Evolutionary conservation across 208 protist genomes (phyloP).

Genomic region (Crithidia sp.): DNA sequence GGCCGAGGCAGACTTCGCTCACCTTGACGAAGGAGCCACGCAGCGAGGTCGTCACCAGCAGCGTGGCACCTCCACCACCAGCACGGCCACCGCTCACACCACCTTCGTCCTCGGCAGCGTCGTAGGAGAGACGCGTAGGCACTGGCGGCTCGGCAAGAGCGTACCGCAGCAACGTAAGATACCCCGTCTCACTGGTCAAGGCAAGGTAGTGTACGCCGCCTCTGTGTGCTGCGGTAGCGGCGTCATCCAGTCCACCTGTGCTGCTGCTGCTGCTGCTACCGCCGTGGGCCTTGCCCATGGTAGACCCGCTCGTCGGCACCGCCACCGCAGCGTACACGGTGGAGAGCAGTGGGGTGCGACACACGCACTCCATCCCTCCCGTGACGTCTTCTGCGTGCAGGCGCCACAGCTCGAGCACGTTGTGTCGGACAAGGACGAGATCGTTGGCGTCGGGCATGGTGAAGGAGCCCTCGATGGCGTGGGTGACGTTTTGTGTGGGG

Average conservation of each 20-base stretch:
- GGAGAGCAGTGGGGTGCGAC: conserved; percentile 61
- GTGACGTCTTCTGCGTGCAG: conserved; percentile 48
- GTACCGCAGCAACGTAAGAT: conserved; percentile 95
- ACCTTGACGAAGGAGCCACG: conserved; percentile 92
- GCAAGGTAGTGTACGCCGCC: conserved; percentile 92
- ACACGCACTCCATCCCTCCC: conserved; percentile 64
- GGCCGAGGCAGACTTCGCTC: conserved; percentile 96
- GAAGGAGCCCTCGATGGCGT: conserved; percentile 79
- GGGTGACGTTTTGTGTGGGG: conserved; percentile 72
- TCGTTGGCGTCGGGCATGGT: conserved; percentile 71
- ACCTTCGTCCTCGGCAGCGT: conserved; percentile 14
- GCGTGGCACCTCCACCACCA: conserved; percentile 10
- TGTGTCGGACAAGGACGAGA: conserved; percentile 71
- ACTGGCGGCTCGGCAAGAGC: conserved; percentile 70
- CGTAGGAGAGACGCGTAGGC: conserved; percentile 39
- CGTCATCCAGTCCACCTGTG: conserved; percentile 20
- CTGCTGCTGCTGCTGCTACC: background rate
- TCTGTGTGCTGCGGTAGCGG: conserved; percentile 19
- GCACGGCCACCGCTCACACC: background rate
- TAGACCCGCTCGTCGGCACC: conserved; percentile 57
- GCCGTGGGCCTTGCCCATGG: conserved; percentile 24
- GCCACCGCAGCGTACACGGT: conserved; percentile 65
- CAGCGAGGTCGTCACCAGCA: conserved; percentile 64
- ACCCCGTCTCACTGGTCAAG: conserved; percentile 94
- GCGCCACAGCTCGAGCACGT: conserved; percentile 76